A percentile compares a stretch with the other conserved stretches of the same genome.
Conservation (phyloP, 2,329 filamentous ascomycete species). For the Aspergillus aculeatus region DNA sequence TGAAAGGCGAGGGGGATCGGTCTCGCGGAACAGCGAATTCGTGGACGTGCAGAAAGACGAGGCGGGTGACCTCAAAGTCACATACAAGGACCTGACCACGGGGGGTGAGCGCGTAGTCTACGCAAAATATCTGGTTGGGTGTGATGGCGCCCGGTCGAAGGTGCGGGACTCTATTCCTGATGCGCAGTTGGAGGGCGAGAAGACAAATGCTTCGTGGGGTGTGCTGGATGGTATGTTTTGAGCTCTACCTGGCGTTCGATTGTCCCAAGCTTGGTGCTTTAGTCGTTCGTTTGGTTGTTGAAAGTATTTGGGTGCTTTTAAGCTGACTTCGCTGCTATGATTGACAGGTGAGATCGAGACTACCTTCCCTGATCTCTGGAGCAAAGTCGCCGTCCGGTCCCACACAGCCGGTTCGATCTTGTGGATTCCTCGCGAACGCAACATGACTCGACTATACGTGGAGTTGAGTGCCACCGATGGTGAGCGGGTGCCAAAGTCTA, state of each 20-base stretch:
- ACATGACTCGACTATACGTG: slow-evolving; percentile 65
- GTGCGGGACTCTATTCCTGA: slow-evolving; percentile 64
- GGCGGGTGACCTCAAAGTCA: slow-evolving; percentile 42
- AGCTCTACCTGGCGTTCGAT: neutral
- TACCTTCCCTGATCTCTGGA: slow-evolving; percentile 73
- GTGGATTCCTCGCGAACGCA: slow-evolving; percentile 71
- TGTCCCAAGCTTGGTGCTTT: neutral
- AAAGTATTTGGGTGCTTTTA: no score
- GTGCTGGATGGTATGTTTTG: slow-evolving; percentile 64
- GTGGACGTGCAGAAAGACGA: slow-evolving; percentile 47
- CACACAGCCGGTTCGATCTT: slow-evolving; percentile 67
- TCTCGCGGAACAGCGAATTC: slow-evolving; percentile 65
- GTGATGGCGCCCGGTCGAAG: slow-evolving; percentile 70
- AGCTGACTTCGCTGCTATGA: neutral
- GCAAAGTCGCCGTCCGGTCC: slow-evolving; percentile 68
- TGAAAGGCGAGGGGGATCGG: slow-evolving; percentile 60
- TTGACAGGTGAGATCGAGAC: slow-evolving; percentile 55
- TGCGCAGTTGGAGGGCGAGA: slow-evolving; percentile 50
- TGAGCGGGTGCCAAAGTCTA: slow-evolving; percentile 30
- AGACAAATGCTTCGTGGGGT: slow-evolving; percentile 64
- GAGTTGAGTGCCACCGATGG: slow-evolving; percentile 33
- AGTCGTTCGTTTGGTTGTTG: no score
- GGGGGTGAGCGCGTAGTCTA: slow-evolving; percentile 47
- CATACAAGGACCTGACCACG: slow-evolving; percentile 39
- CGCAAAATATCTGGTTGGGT: slow-evolving; percentile 67